Base-by-base conservation (phyloP, 2,329 filamentous ascomycete genomes). In the Clarireedia monteithiana region DNA sequence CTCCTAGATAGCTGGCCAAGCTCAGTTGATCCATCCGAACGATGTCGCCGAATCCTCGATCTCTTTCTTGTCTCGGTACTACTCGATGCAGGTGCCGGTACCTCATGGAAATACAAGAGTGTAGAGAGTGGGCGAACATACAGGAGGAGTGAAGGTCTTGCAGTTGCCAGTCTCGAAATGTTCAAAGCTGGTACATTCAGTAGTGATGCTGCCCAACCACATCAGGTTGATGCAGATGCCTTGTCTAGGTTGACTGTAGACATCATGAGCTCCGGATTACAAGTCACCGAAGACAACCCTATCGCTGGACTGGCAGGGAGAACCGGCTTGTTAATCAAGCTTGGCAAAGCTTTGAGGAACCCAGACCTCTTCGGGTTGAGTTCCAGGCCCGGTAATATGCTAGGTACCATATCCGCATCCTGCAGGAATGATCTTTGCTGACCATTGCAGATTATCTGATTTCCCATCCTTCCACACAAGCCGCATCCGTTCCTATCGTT, bases 181-280 rank as follows among this genome's bases (percentile, higher is more conserved):
- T 96, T 96, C 80, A 96, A 96, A 74, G 78, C 82, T 14, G 94
- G 94, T 36, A 68, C 89, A 36, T 97, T 97, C 74, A 96, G 91
- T 62, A 88, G 91, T 71, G 83, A 92, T 68, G 77, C 82, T 2
- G 79, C 74, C 57, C 90, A 96, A 72, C 91, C 90, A 50, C 89
- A 84, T 67, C 91, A 95, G 70, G 94, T 97, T 27, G 92, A 99
- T 73, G 90, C 86, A 61, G 82, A 83, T 5, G 94, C 86, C 0
- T 75, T 99, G 63, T 83, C 82, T 64, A 83, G 77, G 56, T 73
- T 97, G 56, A 94, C 87, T 0, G 77, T 86, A 10, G 84, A 90
- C 34, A 78, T 81, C 58, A 78, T 99, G 67, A 86, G 86, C 10
- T 85, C 83, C 61, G 94, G 89, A 12, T 78, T 99, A 69, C 94